Conservation (phyloP, 345 rosid species). For the Salix viminalis region DNA sequence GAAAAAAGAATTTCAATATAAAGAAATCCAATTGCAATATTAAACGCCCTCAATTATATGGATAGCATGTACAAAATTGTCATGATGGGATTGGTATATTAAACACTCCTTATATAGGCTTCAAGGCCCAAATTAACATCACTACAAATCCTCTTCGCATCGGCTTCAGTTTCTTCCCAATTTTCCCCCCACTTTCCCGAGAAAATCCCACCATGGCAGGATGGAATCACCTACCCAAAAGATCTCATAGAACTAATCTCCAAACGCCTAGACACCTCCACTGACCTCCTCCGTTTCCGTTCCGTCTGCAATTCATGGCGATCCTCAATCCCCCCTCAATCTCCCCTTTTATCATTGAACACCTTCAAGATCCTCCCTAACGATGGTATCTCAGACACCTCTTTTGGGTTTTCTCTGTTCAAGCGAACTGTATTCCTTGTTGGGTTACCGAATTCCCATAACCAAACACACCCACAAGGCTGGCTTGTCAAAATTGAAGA, state of each 20-base stretch:
- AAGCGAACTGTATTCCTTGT: constrained; percentile 60
- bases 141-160: neutral
- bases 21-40: no score
- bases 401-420: constrained; percentile 62
- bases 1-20: no score
- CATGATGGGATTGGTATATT: no score
- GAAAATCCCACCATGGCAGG: constrained; percentile 44
- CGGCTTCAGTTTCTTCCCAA: neutral
- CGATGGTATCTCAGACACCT: constrained; percentile 37
- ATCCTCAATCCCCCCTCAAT: constrained; percentile 40
- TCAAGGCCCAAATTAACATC: neutral
- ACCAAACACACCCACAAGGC: constrained; percentile 21
- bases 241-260: constrained; percentile 62
- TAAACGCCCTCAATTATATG: no score
- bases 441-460: constrained; percentile 20
- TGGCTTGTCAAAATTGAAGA: constrained; percentile 77
- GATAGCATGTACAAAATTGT: no score
- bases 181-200: neutral
- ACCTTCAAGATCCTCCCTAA: constrained; percentile 54
- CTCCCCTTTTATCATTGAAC: constrained; percentile 19
- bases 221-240: constrained; percentile 62
- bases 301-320: constrained; percentile 84
- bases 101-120: neutral
- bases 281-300: constrained; percentile 67
- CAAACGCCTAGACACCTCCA: constrained; percentile 41